These are phyloP conservation scores for Trichoderma virens DNA, from an alignment of 495 filamentous ascomycete species.

Conservation along the genomic window DNA sequence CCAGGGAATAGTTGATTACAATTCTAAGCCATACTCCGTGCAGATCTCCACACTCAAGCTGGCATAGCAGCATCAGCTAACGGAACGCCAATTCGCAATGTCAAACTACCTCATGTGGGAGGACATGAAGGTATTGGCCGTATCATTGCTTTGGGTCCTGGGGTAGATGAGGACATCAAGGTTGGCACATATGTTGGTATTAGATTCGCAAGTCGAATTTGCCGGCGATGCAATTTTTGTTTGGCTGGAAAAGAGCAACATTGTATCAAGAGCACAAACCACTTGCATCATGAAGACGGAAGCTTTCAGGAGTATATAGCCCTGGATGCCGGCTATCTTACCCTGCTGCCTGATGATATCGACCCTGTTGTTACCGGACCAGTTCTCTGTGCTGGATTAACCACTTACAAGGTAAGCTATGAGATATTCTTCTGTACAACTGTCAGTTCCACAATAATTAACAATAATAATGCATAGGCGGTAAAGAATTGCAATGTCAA, in stretches of 20 bases:
- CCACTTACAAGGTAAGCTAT: constrained; percentile 21
- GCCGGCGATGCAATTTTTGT: constrained; percentile 42
- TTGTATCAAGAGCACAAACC: constrained; percentile 37
- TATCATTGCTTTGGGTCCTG: constrained; percentile 35
- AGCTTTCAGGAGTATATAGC: constrained; percentile 41
- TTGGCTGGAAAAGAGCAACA: constrained; percentile 41
- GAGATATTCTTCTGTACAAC: not conserved
- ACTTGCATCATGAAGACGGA: constrained; percentile 44
- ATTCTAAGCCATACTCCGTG: not conserved
- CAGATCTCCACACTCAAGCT: constrained; percentile 42
- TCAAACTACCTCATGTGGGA: constrained; percentile 43
- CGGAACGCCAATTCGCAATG: constrained; percentile 38
- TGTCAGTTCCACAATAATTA: not conserved
- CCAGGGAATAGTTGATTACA: not conserved
- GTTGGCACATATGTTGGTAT: constrained; percentile 40
- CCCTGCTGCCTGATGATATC: constrained; percentile 38
- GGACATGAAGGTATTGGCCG: constrained; percentile 44
- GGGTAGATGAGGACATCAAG: constrained; percentile 23
- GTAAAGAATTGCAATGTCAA: constrained; percentile 34
- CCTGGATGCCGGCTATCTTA: constrained; percentile 39
- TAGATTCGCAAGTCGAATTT: constrained; percentile 38
- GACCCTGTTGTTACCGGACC: constrained; percentile 37
- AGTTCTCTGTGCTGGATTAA: constrained; percentile 37
- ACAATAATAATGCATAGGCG: constrained; percentile 18
- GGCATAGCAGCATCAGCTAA: constrained; percentile 36